Percentiles rank a stretch among this genome's conserved stretches.
These are phyloP conservation scores for Phaeophleospora eucalypticola DNA, from an alignment of 2,329 filamentous ascomycete species.

Conservation along the genomic window DNA sequence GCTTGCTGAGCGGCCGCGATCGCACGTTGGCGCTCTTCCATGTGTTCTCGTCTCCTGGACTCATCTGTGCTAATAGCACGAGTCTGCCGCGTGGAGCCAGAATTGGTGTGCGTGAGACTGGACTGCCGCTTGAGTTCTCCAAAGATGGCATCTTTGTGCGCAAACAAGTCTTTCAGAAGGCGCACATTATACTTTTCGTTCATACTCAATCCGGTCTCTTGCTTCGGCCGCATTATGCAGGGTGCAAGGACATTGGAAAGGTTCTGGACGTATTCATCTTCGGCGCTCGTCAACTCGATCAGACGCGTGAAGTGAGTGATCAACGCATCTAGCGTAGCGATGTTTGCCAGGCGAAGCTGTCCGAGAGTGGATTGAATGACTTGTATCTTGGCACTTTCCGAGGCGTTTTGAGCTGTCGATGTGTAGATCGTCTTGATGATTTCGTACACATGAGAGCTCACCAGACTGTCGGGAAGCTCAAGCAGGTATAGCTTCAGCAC, in stretches of 20 bases:
- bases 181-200: slow-evolving; percentile 92
- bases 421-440: slow-evolving; percentile 97
- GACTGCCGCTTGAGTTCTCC: slow-evolving; percentile 90
- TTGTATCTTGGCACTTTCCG: slow-evolving; percentile 74
- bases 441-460: slow-evolving; percentile 97
- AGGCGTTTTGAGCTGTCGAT: slow-evolving; percentile 70
- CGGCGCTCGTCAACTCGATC: slow-evolving; percentile 93
- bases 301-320: slow-evolving; percentile 97
- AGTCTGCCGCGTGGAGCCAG: slow-evolving; percentile 55
- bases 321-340: slow-evolving; percentile 95
- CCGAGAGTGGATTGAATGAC: slow-evolving; percentile 94
- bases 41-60: slow-evolving; percentile 86
- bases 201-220: slow-evolving; percentile 86
- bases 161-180: slow-evolving; percentile 84
- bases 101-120: slow-evolving; percentile 62
- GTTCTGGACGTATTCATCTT: slow-evolving; percentile 74
- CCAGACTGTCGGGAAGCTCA: slow-evolving; percentile 94
- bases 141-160: slow-evolving; percentile 93
- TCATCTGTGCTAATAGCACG: slow-evolving; percentile 93
- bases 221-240: slow-evolving; percentile 81
- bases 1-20: slow-evolving; percentile 51
- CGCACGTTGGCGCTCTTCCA: slow-evolving; percentile 87
- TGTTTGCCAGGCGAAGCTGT: slow-evolving; percentile 91
- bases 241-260: slow-evolving; percentile 74
- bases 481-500: slow-evolving; percentile 90